Conservation (phyloP, 768 basidiomycete species). For the Lentinula detonsa region DNA sequence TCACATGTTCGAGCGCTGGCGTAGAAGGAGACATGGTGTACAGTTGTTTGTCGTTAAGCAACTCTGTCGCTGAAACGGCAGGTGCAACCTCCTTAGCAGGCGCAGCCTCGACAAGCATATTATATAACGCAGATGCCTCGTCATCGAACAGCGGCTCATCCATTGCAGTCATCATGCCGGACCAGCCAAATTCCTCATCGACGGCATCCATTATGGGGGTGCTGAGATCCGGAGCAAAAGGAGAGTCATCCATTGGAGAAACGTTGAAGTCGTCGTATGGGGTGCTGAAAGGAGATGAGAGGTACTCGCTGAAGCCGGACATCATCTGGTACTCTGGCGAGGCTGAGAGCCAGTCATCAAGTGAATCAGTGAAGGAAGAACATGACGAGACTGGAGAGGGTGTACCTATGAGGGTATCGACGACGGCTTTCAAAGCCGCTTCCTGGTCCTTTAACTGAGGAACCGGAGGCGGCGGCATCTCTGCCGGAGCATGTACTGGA, state of each 20-base stretch:
- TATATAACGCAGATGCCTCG: background rate
- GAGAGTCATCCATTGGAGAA: constrained; percentile 30
- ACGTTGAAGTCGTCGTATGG: constrained; percentile 21
- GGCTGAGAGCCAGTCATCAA: constrained; percentile 9
- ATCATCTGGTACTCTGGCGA: constrained; percentile 8
- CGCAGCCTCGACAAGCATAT: background rate
- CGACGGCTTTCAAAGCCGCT: constrained; percentile 12
- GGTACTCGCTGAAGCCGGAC: constrained; percentile 15
- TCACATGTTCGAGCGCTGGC: constrained; percentile 37
- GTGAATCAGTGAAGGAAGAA: background rate
- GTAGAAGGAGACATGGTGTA: constrained; percentile 48
- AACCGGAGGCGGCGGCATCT: constrained; percentile 15
- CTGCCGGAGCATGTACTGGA: constrained; percentile 18
- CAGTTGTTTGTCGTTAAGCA: constrained; percentile 28
- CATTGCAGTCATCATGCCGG: background rate
- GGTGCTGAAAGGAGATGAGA: constrained; percentile 22
- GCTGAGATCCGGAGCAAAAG: constrained; percentile 27
- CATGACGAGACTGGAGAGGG: constrained; percentile 1
- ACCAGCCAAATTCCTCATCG: background rate
- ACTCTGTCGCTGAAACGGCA: background rate
- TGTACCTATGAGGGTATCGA: constrained; percentile 13
- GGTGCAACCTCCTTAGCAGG: background rate
- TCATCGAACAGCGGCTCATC: constrained; percentile 3
- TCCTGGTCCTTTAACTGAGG: constrained; percentile 14
- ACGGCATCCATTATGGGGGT: constrained; percentile 6